Evolutionary conservation across 176 grass and related monocot species (phyloP).

Genomic region (Phyllostachys edulis): DNA sequence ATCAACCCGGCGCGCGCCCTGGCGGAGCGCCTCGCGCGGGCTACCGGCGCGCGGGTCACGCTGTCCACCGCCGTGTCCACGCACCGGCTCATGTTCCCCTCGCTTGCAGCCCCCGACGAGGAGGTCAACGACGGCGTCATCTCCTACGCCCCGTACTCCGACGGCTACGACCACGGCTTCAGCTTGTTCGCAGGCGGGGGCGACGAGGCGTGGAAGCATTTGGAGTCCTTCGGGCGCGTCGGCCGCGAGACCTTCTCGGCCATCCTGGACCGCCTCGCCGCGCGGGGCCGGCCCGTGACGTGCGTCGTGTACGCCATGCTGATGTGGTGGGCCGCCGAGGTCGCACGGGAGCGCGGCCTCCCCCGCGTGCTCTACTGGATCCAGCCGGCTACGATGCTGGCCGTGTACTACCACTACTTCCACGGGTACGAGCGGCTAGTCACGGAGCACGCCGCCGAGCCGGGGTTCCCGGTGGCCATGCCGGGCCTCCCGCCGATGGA

Average conservation of each 20-base stretch:
- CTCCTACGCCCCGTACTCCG: slow-evolving; percentile 50
- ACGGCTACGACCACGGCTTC: slow-evolving; percentile 49
- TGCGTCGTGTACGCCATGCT: slow-evolving; percentile 45
- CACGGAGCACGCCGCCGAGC: slow-evolving; percentile 31
- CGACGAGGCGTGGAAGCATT: background rate
- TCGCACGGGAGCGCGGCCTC: slow-evolving; percentile 34
- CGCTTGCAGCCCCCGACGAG: slow-evolving; percentile 22
- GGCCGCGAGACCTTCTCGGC: slow-evolving; percentile 18
- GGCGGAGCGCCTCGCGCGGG: slow-evolving; percentile 14
- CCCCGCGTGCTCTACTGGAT: slow-evolving; percentile 41
- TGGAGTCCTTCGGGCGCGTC: background rate
- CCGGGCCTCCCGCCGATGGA: slow-evolving; percentile 39
- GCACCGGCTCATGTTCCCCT: slow-evolving; percentile 53
- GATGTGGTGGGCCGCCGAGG: slow-evolving; percentile 43
- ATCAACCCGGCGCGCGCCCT: slow-evolving; percentile 53
- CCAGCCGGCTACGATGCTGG: slow-evolving; percentile 49
- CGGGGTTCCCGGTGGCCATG: slow-evolving; percentile 37
- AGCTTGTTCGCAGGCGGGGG: background rate
- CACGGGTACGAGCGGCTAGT: slow-evolving; percentile 40
- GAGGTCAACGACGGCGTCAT: slow-evolving; percentile 43
- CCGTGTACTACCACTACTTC: slow-evolving; percentile 62
- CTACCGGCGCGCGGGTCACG: slow-evolving; percentile 42
- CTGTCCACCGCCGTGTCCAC: slow-evolving; percentile 39
- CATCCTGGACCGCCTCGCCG: slow-evolving; percentile 38
- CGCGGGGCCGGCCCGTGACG: slow-evolving; percentile 43